These are phyloP conservation scores for Lepidium sativum DNA, from an alignment of 345 rosid species.

Conservation along the genomic window DNA sequence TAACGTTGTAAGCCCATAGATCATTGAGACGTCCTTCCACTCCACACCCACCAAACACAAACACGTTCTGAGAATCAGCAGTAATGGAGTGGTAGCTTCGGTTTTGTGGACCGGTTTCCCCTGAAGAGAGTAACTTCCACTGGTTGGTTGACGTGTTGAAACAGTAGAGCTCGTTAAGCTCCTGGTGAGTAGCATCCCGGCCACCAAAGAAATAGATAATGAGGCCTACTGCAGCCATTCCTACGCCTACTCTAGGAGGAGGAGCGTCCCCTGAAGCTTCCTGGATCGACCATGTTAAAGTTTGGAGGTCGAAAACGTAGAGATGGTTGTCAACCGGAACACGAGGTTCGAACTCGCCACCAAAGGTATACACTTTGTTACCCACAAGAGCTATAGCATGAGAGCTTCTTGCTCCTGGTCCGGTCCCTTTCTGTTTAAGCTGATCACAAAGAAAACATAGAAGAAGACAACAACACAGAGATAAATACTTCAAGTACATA, in stretches of 20 bases:
- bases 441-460: slow-evolving; percentile 13
- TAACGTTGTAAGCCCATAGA: slow-evolving; percentile 68
- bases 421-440: slow-evolving; percentile 66
- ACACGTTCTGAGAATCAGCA: slow-evolving; percentile 45
- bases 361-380: slow-evolving; percentile 57
- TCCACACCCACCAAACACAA: slow-evolving; percentile 86
- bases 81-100: slow-evolving; percentile 78
- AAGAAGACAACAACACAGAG: background rate
- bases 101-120: slow-evolving; percentile 48
- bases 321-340: slow-evolving; percentile 85
- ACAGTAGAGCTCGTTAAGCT: slow-evolving; percentile 74
- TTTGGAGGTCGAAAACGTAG: slow-evolving; percentile 54
- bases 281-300: slow-evolving; percentile 54
- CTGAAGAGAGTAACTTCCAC: slow-evolving; percentile 61
- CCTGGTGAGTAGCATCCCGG: slow-evolving; percentile 53
- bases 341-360: slow-evolving; percentile 77
- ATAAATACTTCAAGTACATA: background rate
- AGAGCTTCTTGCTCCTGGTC: slow-evolving; percentile 92
- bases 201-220: slow-evolving; percentile 77
- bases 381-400: slow-evolving; percentile 74
- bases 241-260: slow-evolving; percentile 88
- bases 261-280: slow-evolving; percentile 58
- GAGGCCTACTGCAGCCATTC: slow-evolving; percentile 56
- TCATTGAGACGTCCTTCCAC: slow-evolving; percentile 69
- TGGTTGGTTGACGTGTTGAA: slow-evolving; percentile 46